Evolutionary conservation across 2,329 filamentous ascomycete genomes (phyloP), one percentile per base, ranked within the genome.

Genomic region (Graphium sp.): DNA sequence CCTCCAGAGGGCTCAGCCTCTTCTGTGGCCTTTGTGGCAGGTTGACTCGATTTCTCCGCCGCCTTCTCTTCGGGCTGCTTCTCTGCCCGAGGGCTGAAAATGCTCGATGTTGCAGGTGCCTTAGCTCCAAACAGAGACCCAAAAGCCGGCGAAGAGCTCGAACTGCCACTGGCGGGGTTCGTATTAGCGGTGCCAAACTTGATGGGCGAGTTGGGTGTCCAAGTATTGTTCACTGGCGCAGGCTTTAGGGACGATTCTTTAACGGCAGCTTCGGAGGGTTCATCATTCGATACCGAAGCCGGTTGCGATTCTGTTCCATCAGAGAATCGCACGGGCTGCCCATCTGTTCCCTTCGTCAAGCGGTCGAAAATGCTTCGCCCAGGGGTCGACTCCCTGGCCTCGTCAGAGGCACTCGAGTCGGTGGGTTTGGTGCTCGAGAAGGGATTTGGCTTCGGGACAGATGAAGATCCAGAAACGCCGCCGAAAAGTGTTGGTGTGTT

Each of bases 351-450:
- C 43, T 57, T 63, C 5, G 55, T 60, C 6, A 71, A 55, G 19
- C 66, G 60, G 22, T 69, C 66, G 37, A 70, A 70, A 10, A 71
- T 41, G 41, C 66, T 69, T 25, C 55, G 53, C 13, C 53, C 56
- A 14, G 60, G 51, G 3, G 53, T 56, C 33, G 50, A 54, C 23
- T 60, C 58, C 4, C 56, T 52, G 3, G 52, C 58, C 5, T 53
- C 56, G 6, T 49, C 49, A 7, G 56, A 52, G 3, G 44, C 45
- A 35, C 47, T 55, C 3, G 55, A 55, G 2, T 39, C 37, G 13
- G 10, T 35, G 4, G 43, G 28, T 22, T 50, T 52, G 34, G 45
- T 47, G 3, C 36, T 29, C 15, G 39, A 32, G 26, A 55, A 53
- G 7, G 47, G 35, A 8, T 41, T 38, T 2, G 43, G n/a, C n/a